Base-by-base conservation (phyloP, 306 rosid genomes). In the Castanopsis chinensis region DNA sequence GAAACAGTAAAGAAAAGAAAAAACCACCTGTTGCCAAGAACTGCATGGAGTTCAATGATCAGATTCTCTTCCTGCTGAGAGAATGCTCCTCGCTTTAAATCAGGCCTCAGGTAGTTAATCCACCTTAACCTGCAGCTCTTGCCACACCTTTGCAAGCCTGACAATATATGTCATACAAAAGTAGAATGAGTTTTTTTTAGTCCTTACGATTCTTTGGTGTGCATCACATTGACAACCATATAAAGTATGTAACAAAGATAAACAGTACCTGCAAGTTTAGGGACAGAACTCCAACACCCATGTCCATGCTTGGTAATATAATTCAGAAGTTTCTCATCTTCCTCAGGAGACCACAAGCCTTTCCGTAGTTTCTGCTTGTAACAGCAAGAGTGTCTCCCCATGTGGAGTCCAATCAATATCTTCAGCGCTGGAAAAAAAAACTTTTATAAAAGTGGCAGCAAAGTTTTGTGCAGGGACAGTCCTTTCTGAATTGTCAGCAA, bases 271-370 rank as follows among this genome's bases (percentile, higher is more conserved):
- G 99, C 95, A 14, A 92, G 88, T 79, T 94, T 94, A 63, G 99
- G 97, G 82, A 94, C 99, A 13, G 97, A 89, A 68, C 99, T 94
- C 99, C 99, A 94, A 80, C 99, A 94, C 76, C 99, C 99, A 92
- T 89, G 99, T 64, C 99, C 99, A 84, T 92, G 88, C 69, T 88
- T 88, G 41, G 97, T 94, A 83, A 94, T 92, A 72, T 92, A 92
- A 85, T 85, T 87, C 82, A 91, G 83, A 60, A 94, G 99, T 85
- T 94, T 94, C 81, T 94, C 99, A 57, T 94, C 99, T 89, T 94
- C 99, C 81, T 94, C 99, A 1, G 99, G 97, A 30, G 99, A 94
- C 99, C 99, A 94, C 55, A 94, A 93, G 52, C 99, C 99, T 84
- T 94, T 94, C 83, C 99, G 89, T 43, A 94, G 93, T 90, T 92